These are phyloP conservation scores for Zizania palustris DNA, from an alignment of 202 grass and related monocot species.

Conservation along the genomic window DNA sequence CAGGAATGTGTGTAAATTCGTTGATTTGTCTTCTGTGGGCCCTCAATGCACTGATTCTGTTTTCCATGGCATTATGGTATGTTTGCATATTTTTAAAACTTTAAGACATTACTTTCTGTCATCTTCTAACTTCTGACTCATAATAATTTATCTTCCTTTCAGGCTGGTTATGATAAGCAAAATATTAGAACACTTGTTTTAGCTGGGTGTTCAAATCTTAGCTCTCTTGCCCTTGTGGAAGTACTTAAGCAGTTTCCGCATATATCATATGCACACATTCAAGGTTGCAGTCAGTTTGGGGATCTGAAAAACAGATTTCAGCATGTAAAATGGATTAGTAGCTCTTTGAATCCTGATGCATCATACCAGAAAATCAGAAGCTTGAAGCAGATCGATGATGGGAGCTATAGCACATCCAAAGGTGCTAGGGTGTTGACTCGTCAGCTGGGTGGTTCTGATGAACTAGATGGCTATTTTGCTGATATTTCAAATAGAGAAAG, in stretches of 20 bases:
- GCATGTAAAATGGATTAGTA: slow-evolving; percentile 78
- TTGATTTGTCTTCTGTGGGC: slow-evolving; percentile 85
- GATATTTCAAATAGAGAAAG: slow-evolving; percentile 62
- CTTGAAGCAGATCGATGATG: slow-evolving; percentile 73
- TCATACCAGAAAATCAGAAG: slow-evolving; percentile 76
- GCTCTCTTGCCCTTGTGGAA: slow-evolving; percentile 64
- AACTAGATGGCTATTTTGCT: slow-evolving; percentile 65
- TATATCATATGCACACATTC: slow-evolving; percentile 75
- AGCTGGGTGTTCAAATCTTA: slow-evolving; percentile 78
- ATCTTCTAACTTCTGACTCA: slow-evolving; percentile 37
- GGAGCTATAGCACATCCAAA: slow-evolving; percentile 56
- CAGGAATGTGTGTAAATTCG: slow-evolving; percentile 65
- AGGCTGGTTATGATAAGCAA: slow-evolving; percentile 83
- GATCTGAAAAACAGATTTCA: slow-evolving; percentile 85
- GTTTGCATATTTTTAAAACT: slow-evolving; percentile 32
- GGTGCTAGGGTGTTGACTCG: slow-evolving; percentile 49
- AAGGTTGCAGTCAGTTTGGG: slow-evolving; percentile 80
- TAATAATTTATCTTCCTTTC: slow-evolving; percentile 53
- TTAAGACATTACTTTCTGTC: slow-evolving; percentile 32
- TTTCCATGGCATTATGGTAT: slow-evolving; percentile 76
- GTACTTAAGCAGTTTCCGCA: slow-evolving; percentile 61
- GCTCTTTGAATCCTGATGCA: slow-evolving; percentile 55
- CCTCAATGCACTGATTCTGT: slow-evolving; percentile 74
- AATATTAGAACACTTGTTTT: slow-evolving; percentile 77
- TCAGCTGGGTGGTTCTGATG: slow-evolving; percentile 72